phyloP scores from a whole-genome alignment of 345 rosid species.

The Euphorbia tirucalli region DNA sequence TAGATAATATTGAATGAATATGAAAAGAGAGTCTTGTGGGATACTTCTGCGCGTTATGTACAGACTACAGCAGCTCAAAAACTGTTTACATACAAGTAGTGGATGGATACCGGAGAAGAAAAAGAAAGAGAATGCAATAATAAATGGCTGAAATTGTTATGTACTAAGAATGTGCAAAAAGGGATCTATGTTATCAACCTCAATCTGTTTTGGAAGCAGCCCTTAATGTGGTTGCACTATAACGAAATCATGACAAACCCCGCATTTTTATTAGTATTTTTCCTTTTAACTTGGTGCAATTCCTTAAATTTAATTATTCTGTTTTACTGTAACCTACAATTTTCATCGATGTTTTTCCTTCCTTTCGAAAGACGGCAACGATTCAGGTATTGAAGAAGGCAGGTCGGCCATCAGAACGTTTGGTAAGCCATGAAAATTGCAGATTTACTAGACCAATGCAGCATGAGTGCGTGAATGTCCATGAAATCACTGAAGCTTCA shows the following conservation, averaged over 20 bases:
- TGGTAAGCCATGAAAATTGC: slow-evolving; percentile 72
- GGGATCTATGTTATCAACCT: background rate
- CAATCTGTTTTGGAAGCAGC: background rate
- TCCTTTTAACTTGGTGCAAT: background rate
- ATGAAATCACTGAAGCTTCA: slow-evolving; percentile 75
- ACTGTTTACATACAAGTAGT: background rate
- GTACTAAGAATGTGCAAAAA: too few species aligned
- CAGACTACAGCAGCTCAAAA: background rate
- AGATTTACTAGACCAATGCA: slow-evolving; percentile 61
- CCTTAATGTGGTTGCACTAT: background rate
- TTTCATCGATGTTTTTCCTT: slow-evolving; percentile 6
- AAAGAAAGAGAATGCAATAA: background rate
- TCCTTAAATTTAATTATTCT: background rate
- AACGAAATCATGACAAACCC: background rate
- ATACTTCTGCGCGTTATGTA: background rate
- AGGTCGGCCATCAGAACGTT: slow-evolving; percentile 74
- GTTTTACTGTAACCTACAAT: slow-evolving; percentile 3
- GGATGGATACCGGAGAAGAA: background rate
- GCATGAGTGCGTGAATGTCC: slow-evolving; percentile 76
- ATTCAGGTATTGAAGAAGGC: slow-evolving; percentile 86
- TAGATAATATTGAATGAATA: too few species aligned
- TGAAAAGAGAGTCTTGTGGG: background rate
- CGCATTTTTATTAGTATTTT: too few species aligned
- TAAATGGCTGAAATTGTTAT: background rate
- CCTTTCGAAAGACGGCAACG: slow-evolving; percentile 56